These are phyloP conservation scores for Niebla homalea DNA, from an alignment of 495 filamentous ascomycete species.

Conservation along the genomic window DNA sequence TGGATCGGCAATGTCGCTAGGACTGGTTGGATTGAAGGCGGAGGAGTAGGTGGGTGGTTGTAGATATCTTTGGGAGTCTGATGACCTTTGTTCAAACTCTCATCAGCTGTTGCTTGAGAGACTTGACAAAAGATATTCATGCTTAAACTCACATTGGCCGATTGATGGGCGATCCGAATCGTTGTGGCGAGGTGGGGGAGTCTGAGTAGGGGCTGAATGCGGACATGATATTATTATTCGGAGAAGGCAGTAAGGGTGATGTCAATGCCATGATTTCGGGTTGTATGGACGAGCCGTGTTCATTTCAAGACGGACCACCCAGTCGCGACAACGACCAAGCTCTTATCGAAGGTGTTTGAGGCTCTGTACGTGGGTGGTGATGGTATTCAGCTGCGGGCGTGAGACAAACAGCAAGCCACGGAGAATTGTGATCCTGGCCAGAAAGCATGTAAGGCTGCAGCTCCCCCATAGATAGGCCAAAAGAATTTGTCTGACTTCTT, in stretches of 20 bases:
- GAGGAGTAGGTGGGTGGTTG: conserved; percentile 14
- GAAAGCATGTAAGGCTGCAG: conserved; percentile 6
- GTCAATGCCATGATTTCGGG: conserved; percentile 16
- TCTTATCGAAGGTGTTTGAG: neutral
- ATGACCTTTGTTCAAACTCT: conserved; percentile 3
- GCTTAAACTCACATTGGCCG: conserved; percentile 4
- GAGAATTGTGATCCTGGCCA: neutral
- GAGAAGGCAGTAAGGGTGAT: conserved; percentile 17
- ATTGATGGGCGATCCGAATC: conserved; percentile 13
- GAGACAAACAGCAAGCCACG: neutral
- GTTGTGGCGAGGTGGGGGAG: conserved; percentile 17
- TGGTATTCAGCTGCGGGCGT: neutral
- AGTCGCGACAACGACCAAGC: no score
- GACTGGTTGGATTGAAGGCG: conserved; percentile 10
- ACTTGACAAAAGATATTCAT: neutral
- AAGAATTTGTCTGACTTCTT: no score
- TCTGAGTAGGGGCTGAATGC: conserved; percentile 20
- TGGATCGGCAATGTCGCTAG: conserved; percentile 36
- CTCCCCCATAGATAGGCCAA: neutral
- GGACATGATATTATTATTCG: conserved; percentile 14
- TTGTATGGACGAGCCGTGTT: no score
- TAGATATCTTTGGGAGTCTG: conserved; percentile 14
- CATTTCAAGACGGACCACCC: no score
- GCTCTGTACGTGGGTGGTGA: neutral
- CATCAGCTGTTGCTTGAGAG: neutral